Conservation (phyloP, 2,329 filamentous ascomycete genomes). For the Fusarium transvaalense region DNA sequence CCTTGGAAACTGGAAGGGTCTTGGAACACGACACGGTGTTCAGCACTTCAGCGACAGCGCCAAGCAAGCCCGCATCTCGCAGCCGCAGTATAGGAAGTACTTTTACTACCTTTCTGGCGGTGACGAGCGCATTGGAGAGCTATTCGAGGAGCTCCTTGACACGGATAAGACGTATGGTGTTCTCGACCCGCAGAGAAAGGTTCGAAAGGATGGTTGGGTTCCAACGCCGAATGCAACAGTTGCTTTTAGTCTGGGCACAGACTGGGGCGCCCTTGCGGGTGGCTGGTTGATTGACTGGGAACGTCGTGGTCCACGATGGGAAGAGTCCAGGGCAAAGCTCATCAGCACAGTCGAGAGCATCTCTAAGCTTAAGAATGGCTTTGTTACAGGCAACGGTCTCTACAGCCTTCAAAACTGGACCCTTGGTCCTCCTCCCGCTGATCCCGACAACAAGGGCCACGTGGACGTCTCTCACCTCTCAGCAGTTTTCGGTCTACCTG, state of each 20-base stretch:
- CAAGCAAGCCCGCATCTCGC: slow-evolving; percentile 72
- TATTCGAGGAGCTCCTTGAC: slow-evolving; percentile 64
- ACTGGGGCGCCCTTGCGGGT: slow-evolving; percentile 69
- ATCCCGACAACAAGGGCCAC: slow-evolving; percentile 64
- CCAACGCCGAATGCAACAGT: slow-evolving; percentile 58
- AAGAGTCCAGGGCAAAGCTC: slow-evolving; percentile 65
- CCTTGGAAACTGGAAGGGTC: slow-evolving; percentile 66
- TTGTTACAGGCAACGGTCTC: slow-evolving; percentile 67
- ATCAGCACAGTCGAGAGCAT: slow-evolving; percentile 63
- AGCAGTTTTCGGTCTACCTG: slow-evolving; percentile 69
- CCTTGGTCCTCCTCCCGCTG: slow-evolving; percentile 64
- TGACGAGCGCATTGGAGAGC: slow-evolving; percentile 68
- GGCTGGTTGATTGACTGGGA: slow-evolving; percentile 73
- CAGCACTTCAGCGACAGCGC: slow-evolving; percentile 72
- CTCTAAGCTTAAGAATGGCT: slow-evolving; percentile 67
- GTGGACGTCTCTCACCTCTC: slow-evolving; percentile 68
- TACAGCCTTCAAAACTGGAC: slow-evolving; percentile 64
- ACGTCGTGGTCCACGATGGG: slow-evolving; percentile 64
- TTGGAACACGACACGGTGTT: slow-evolving; percentile 73
- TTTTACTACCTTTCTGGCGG: slow-evolving; percentile 69
- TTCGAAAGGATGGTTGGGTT: slow-evolving; percentile 64
- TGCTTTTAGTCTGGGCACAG: slow-evolving; percentile 67
- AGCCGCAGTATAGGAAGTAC: slow-evolving; percentile 66
- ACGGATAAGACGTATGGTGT: slow-evolving; percentile 64
- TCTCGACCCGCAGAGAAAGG: slow-evolving; percentile 70